phyloP scores from a whole-genome alignment of 345 rosid genomes.

The Populus alba region DNA sequence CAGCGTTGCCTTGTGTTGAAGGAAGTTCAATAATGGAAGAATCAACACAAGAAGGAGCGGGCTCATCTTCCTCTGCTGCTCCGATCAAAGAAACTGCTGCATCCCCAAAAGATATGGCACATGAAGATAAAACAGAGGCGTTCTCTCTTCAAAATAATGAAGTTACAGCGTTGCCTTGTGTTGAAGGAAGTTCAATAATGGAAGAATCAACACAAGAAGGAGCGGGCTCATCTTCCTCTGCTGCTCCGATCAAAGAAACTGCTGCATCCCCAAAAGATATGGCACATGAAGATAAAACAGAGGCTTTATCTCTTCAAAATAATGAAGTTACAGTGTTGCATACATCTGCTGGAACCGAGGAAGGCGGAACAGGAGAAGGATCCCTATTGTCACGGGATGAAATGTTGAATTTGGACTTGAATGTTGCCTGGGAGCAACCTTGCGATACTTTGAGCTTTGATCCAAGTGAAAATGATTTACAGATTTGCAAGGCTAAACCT shows the following conservation, averaged over 20 bases:
- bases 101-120: conserved; percentile 13
- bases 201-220: conserved; percentile 19
- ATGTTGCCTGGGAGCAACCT: conserved; percentile 50
- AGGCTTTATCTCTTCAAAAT: conserved; percentile 26
- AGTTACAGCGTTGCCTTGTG: conserved; percentile 6
- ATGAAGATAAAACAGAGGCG: conserved; percentile 21
- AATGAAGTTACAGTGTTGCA: conserved; percentile 10
- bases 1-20: conserved; percentile 12
- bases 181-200: conserved; percentile 6
- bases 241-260: background rate
- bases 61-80: conserved; percentile 7
- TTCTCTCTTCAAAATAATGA: conserved; percentile 24
- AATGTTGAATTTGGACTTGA: conserved; percentile 49
- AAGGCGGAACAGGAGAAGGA: background rate
- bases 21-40: conserved; percentile 16
- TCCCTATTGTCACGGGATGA: conserved; percentile 20
- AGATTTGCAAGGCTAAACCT: background rate
- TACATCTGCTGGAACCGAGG: conserved; percentile 12
- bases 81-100: background rate
- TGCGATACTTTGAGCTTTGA: conserved; percentile 25
- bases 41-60: conserved; percentile 8
- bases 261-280: conserved; percentile 16
- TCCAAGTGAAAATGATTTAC: conserved; percentile 12
- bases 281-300: conserved; percentile 17
- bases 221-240: conserved; percentile 13